Percentiles rank a stretch among this genome's conserved stretches.
Evolutionary conservation across 352 stramenopile genomes (phyloP).

Genomic region (Globisporangium cystogenes): DNA sequence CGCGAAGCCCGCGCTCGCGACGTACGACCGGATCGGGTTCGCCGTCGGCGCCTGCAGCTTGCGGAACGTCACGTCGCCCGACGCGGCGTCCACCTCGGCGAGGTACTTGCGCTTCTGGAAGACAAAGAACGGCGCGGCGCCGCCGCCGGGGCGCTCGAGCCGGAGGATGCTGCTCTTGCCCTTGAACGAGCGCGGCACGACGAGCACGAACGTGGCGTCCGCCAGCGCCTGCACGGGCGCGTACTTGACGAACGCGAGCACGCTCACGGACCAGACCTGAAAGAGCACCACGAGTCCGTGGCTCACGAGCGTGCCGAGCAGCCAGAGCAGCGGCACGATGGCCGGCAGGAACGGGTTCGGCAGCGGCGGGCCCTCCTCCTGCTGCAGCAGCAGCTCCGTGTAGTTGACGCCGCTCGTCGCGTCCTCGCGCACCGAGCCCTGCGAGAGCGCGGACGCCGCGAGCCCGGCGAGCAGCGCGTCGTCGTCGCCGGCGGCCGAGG

Average conservation of each 20-base stretch:
- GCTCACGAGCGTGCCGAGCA: slow-evolving; percentile 69
- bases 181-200: slow-evolving; percentile 82
- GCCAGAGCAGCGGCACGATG: slow-evolving; percentile 86
- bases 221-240: slow-evolving; percentile 50
- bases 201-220: slow-evolving; percentile 72
- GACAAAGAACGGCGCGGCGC: slow-evolving; percentile 59
- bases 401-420: slow-evolving; percentile 40
- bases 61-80: slow-evolving; percentile 48
- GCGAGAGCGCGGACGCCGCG: slow-evolving; percentile 61
- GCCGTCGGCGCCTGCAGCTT: slow-evolving; percentile 72
- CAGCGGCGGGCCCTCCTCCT: slow-evolving; percentile 63
- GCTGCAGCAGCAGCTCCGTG: slow-evolving; percentile 44
- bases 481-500: slow-evolving; percentile 21
- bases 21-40: slow-evolving; percentile 60
- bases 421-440: slow-evolving; percentile 60
- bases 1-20: slow-evolving; percentile 37
- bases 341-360: slow-evolving; percentile 89
- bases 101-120: slow-evolving; percentile 91
- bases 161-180: slow-evolving; percentile 83
- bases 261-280: slow-evolving; percentile 83
- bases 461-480: slow-evolving; percentile 43
- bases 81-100: slow-evolving; percentile 47
- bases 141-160: slow-evolving; percentile 38
- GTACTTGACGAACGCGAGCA: slow-evolving; percentile 85
- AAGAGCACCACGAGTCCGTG: slow-evolving; percentile 87